Conservation (phyloP, 139 green algal genomes). For the Edaphochlamys debaryana region DNA sequence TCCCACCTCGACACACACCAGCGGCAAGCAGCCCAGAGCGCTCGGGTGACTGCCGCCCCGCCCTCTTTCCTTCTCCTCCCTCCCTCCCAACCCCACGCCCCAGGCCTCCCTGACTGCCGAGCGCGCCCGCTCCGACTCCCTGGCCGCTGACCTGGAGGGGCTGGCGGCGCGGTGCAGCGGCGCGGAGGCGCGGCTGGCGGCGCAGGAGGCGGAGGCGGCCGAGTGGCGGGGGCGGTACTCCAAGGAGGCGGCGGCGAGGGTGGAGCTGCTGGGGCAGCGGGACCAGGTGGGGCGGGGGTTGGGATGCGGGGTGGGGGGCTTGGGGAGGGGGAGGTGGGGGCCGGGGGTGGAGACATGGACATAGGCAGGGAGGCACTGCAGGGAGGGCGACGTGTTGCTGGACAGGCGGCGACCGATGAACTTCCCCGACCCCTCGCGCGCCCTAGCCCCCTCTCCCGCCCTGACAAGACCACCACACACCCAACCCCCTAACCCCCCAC, state of each 20-base stretch:
- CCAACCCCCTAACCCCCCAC: too few relatives aligned
- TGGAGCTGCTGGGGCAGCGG: conserved; percentile 41
- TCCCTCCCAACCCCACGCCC: neutral
- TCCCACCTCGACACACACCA: too few relatives aligned
- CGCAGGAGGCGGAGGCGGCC: conserved; percentile 5
- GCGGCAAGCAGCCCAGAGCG: too few relatives aligned
- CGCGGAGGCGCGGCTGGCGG: conserved; percentile 12
- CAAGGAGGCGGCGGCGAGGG: conserved; percentile 1
- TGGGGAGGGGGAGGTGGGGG: neutral
- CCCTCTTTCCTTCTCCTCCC: too few relatives aligned
- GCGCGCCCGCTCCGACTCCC: conserved; percentile 21
- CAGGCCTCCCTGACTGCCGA: conserved; percentile 18
- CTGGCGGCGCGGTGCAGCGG: neutral
- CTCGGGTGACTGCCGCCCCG: too few relatives aligned
- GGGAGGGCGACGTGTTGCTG: too few relatives aligned
- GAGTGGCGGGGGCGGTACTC: conserved; percentile 39
- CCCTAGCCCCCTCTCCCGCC: too few relatives aligned
- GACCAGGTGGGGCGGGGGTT: conserved; percentile 23
- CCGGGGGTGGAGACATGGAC: too few relatives aligned
- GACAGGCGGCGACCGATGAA: too few relatives aligned
- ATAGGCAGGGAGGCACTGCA: too few relatives aligned
- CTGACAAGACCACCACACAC: too few relatives aligned
- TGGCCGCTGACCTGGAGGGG: conserved; percentile 19
- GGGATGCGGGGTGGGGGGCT: neutral
- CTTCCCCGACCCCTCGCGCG: too few relatives aligned